Conservation (phyloP, 495 filamentous ascomycete genomes). For the Podospora fimiseda region DNA sequence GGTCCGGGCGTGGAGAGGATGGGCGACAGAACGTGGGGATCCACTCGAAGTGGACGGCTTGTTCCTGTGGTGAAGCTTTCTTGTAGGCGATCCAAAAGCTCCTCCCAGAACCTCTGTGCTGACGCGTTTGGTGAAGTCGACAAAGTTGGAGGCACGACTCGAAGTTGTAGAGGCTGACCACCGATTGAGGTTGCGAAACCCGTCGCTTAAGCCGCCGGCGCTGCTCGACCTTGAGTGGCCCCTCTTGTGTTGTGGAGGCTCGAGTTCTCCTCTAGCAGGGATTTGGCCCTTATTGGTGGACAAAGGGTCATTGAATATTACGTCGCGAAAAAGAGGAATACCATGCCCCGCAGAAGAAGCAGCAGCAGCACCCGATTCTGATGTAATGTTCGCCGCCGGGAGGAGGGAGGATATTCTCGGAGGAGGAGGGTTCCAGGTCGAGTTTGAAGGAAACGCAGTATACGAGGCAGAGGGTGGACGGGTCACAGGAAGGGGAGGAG, state of each 20-base stretch:
- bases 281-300: conserved; percentile 15
- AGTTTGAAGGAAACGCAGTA: conserved; percentile 18
- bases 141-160: conserved; percentile 54
- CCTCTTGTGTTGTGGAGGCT: conserved; percentile 20
- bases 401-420: conserved; percentile 35
- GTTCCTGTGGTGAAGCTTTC: conserved; percentile 26
- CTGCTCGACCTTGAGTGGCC: conserved; percentile 41
- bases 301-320: conserved; percentile 26
- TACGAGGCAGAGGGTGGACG: conserved; percentile 10
- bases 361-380: background rate
- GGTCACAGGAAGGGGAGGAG: conserved; percentile 2
- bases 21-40: conserved; percentile 16
- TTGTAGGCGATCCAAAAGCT: conserved; percentile 18
- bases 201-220: conserved; percentile 49
- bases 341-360: conserved; percentile 7
- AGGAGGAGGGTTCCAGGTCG: conserved; percentile 13
- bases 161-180: conserved; percentile 76
- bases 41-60: conserved; percentile 23
- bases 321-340: conserved; percentile 18
- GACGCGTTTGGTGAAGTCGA: conserved; percentile 52
- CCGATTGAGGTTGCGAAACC: conserved; percentile 67
- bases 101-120: conserved; percentile 34
- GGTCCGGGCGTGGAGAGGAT: background rate
- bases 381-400: conserved; percentile 24
- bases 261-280: conserved; percentile 21